phyloP scores from a whole-genome alignment of 1,284 basidiomycete species.

The Erythrobasidium hasegawianum region DNA sequence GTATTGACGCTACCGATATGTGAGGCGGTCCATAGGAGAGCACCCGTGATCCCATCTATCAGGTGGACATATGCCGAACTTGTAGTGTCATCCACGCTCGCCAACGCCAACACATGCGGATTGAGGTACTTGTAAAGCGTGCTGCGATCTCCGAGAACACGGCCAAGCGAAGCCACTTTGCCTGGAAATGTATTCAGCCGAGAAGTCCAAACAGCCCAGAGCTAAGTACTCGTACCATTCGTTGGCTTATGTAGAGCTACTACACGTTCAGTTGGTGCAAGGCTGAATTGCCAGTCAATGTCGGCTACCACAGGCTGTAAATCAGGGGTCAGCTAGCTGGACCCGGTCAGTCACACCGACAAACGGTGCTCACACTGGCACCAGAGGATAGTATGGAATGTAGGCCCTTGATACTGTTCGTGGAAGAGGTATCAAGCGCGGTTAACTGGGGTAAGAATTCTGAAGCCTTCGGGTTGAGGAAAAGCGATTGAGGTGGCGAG shows the following conservation, averaged over 20 bases:
- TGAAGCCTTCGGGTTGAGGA: not conserved
- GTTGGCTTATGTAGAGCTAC: constrained; percentile 35
- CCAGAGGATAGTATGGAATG: constrained; percentile 19
- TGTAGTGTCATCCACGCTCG: constrained; percentile 55
- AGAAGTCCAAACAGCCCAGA: not conserved
- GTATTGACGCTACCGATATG: constrained; percentile 52
- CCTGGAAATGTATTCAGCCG: constrained; percentile 9
- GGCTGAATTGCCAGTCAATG: not conserved
- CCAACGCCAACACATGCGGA: constrained; percentile 67
- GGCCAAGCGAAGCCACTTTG: constrained; percentile 68
- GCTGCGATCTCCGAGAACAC: constrained; percentile 77
- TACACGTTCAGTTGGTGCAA: not conserved
- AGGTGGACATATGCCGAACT: constrained; percentile 62
- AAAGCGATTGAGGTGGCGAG: not conserved
- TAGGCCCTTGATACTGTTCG: not conserved
- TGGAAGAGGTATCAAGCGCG: not conserved
- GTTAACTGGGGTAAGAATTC: constrained; percentile 2
- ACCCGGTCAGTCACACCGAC: not conserved
- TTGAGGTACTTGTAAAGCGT: constrained; percentile 95
- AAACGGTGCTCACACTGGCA: constrained; percentile 4
- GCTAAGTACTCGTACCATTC: constrained; percentile 39
- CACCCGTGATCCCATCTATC: constrained; percentile 73
- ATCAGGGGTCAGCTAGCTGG: not conserved
- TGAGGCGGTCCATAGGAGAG: constrained; percentile 55
- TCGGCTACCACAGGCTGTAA: constrained; percentile 11